Evolutionary conservation across 257 asterid genomes (phyloP).

Genomic region (Solanum clarkiae): DNA sequence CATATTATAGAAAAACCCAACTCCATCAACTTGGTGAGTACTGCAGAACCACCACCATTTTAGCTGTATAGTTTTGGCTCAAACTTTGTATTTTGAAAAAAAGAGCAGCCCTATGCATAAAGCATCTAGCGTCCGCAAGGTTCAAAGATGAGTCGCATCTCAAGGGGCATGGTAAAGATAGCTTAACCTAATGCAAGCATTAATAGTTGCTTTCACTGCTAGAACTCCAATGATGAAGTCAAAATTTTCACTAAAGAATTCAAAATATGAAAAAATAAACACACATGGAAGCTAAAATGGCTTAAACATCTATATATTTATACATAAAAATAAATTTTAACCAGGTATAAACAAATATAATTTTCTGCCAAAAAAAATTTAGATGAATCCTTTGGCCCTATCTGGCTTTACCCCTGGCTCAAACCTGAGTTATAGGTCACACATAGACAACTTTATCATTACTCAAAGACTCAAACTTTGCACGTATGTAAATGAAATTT

Average conservation of each 20-base stretch:
- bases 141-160: neutral
- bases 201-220: neutral
- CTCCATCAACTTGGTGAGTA: neutral
- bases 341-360: too few relatives aligned
- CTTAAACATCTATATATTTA: neutral
- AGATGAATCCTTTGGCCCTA: neutral
- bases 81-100: too few relatives aligned
- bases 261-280: neutral
- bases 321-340: too few relatives aligned
- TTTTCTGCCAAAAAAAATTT: neutral
- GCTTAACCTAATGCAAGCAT: neutral
- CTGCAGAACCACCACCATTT: neutral
- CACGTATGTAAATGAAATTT: neutral
- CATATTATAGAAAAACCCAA: neutral
- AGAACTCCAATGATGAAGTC: neutral
- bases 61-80: neutral
- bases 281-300: neutral
- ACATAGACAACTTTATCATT: neutral
- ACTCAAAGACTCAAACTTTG: neutral
- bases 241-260: too few relatives aligned
- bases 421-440: neutral
- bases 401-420: neutral
- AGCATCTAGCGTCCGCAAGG: neutral
- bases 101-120: too few relatives aligned
- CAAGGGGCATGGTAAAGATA: neutral